Evolutionary conservation across 257 asterid genomes (phyloP), one percentile per base, ranked within the genome.

Genomic region (Leptodermis oblonga): DNA sequence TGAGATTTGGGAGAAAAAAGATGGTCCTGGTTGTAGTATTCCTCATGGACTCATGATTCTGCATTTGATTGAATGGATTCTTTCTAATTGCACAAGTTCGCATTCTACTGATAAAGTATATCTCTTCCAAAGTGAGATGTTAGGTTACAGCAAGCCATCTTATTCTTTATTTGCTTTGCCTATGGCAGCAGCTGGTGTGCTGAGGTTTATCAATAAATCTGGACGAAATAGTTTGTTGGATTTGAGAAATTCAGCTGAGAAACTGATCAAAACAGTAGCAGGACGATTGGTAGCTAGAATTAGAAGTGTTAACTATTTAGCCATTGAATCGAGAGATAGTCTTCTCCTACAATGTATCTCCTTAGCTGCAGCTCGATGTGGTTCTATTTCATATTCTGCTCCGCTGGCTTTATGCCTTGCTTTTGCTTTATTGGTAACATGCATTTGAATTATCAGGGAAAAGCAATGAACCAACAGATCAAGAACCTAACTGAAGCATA

Each of bases 31-130:
- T 45, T 83, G 79, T 74, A 80, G 69, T 74, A 69, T 82, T 72
- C 80, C 84, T 65, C 85, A 84, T 60, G 92, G 95, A 60, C 91
- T 89, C 75, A 85, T 88, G 94, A 84, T 90, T 52, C 82, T 93
- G 77, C 97, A 93, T 82, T 79, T 87, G 86, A 77, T 82, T 20
- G 99, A 93, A 79, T 90, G 96, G 99, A 87, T 81, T 77, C 70
- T 88, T 39, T 83, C 95, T 60, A 86, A 81, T 79, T 49, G 85
- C 72, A 56, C 86, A 71, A 82, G 68, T 56, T 75, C 73, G 36
- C 87, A 77, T 20, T 79, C 86, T 30, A n/a, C 73, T 69, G 89
- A 86, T 51, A 79, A 83, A 82, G 83, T 87, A 68, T 80, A 87
- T 74, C 67, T 77, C 60, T 73, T 86, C n/a, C 70, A 33, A 28